These are phyloP conservation scores for Alternaria viburni DNA, from an alignment of 2,329 filamentous ascomycete genomes.

Conservation along the genomic window DNA sequence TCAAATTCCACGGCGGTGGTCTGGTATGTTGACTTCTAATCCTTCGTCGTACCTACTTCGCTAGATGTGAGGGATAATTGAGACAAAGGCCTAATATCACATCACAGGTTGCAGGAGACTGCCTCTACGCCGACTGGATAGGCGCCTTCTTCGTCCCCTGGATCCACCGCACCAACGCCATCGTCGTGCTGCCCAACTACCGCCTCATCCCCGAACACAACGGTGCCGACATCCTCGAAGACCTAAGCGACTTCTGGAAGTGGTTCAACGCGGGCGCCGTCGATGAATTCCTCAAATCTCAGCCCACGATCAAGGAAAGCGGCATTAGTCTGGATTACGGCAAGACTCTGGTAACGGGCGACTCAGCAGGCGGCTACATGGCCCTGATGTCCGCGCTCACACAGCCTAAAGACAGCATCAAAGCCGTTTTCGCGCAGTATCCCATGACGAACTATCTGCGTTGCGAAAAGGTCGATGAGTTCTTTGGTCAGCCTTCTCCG, in stretches of 20 bases:
- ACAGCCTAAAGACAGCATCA: conserved; percentile 26
- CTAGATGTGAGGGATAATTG: background rate
- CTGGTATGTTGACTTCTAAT: conserved; percentile 36
- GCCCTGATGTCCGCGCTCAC: conserved; percentile 41
- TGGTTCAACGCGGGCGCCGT: conserved; percentile 48
- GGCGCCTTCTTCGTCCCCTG: conserved; percentile 47
- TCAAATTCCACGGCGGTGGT: conserved; percentile 55
- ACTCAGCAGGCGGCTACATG: conserved; percentile 50
- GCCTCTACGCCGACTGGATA: conserved; percentile 39
- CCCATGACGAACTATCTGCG: conserved; percentile 36
- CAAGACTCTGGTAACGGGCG: conserved; percentile 41
- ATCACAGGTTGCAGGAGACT: conserved; percentile 32
- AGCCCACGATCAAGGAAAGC: conserved; percentile 6
- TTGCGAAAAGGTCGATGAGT: background rate
- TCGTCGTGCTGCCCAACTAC: conserved; percentile 58
- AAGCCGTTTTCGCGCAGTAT: conserved; percentile 34
- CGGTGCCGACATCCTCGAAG: conserved; percentile 55
- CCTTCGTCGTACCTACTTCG: too few species aligned
- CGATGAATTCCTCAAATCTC: conserved; percentile 8
- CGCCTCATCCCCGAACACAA: conserved; percentile 59
- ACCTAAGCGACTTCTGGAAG: conserved; percentile 57
- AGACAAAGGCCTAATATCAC: background rate
- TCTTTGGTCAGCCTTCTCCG: conserved; percentile 12
- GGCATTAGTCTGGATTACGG: conserved; percentile 30
- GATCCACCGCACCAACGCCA: conserved; percentile 49